Evolutionary conservation across 1,139 yeast species (phyloP).

Genomic region (Zygosaccharomyces sapae): DNA sequence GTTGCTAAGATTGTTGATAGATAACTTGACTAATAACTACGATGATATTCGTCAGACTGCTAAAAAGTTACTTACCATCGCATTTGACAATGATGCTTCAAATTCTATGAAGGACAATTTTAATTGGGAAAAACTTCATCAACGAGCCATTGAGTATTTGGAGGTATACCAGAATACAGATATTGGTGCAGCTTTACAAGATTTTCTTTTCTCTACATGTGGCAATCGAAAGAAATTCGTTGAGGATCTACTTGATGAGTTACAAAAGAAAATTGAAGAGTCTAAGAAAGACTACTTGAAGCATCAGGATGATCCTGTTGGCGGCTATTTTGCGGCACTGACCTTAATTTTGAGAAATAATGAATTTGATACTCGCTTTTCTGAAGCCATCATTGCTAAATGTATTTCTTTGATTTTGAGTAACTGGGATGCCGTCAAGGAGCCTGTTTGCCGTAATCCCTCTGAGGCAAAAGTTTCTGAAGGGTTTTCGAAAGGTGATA

Average conservation of each 20-base stretch:
- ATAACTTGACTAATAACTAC: conserved; percentile 63
- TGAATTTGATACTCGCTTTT: conserved; percentile 20
- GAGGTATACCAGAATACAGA: conserved; percentile 73
- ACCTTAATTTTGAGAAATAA: conserved; percentile 44
- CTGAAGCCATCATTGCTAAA: conserved; percentile 19
- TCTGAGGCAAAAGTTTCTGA: conserved; percentile 59
- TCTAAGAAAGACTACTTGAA: conserved; percentile 36
- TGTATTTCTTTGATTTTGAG: conserved; percentile 30
- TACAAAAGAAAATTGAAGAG: conserved; percentile 37
- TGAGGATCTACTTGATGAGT: conserved; percentile 34
- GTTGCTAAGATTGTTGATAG: conserved; percentile 49
- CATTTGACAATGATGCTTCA: conserved; percentile 24
- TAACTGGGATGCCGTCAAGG: conserved; percentile 55
- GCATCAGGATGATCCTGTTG: conserved; percentile 52
- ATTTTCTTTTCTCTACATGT: conserved; percentile 42
- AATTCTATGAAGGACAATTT: conserved; percentile 4
- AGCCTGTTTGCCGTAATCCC: conserved; percentile 60
- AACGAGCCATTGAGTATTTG: conserved; percentile 45
- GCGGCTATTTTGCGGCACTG: conserved; percentile 62
- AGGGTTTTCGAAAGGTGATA: conserved; percentile 38
- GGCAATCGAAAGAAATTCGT: conserved; percentile 24
- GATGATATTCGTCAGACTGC: conserved; percentile 66
- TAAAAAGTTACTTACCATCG: conserved; percentile 46
- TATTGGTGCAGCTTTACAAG: conserved; percentile 69
- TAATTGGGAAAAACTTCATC: conserved; percentile 30